phyloP scores from a whole-genome alignment of 2,329 filamentous ascomycete species.

The Arthroderma sp. region DNA sequence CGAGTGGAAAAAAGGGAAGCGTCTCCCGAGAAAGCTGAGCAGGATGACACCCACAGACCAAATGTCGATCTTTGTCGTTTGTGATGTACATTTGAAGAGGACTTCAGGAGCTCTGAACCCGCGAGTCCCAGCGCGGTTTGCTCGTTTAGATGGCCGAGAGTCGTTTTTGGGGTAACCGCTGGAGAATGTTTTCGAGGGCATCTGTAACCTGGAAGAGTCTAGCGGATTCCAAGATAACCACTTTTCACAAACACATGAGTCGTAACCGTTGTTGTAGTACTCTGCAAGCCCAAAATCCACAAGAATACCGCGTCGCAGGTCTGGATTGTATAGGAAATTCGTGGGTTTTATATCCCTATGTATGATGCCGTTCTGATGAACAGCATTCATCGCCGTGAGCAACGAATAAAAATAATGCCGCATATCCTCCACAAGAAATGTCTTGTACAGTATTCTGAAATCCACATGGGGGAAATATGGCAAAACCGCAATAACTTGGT shows the following conservation, averaged over 20 bases:
- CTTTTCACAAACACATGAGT: too few relatives aligned
- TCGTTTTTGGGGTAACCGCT: slow-evolving; percentile 79
- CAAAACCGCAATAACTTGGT: slow-evolving; percentile 88
- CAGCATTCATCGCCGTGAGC: slow-evolving; percentile 69
- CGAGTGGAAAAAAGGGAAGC: slow-evolving; percentile 97
- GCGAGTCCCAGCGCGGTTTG: slow-evolving; percentile 86
- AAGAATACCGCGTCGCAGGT: slow-evolving; percentile 63
- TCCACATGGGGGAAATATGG: slow-evolving; percentile 94
- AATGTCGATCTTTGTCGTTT: slow-evolving; percentile 87
- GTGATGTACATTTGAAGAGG: slow-evolving; percentile 89
- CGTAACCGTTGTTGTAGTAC: slow-evolving; percentile 12
- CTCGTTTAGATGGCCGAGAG: slow-evolving; percentile 70
- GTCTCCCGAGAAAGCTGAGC: slow-evolving; percentile 78
- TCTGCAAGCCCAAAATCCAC: slow-evolving; percentile 99
- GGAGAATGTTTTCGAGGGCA: slow-evolving; percentile 23
- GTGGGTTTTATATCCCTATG: slow-evolving; percentile 97
- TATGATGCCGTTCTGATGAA: slow-evolving; percentile 73
- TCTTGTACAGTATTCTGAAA: slow-evolving; percentile 80
- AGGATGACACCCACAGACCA: slow-evolving; percentile 97
- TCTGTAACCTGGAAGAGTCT: too few relatives aligned
- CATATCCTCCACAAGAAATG: slow-evolving; percentile 77
- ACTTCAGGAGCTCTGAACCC: slow-evolving; percentile 96
- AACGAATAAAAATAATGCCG: slow-evolving; percentile 79
- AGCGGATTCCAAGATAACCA: too few relatives aligned
- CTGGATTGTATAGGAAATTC: slow-evolving; percentile 87